These are phyloP conservation scores for Marasmius fiardii DNA, from an alignment of 1,284 basidiomycete species.

Conservation along the genomic window DNA sequence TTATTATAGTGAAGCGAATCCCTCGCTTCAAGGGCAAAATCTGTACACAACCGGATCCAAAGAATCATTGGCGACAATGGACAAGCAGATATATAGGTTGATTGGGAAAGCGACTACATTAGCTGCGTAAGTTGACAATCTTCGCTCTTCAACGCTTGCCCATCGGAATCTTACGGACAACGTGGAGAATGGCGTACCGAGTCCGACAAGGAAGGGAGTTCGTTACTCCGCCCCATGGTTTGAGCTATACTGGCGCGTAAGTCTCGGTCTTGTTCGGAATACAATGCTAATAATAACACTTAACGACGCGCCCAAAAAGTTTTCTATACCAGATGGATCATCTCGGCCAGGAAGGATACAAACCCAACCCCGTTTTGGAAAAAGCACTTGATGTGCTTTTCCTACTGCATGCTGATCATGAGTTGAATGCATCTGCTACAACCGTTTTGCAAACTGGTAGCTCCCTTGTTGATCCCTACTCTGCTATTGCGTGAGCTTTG, in stretches of 20 bases:
- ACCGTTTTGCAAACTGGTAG: conserved; percentile 85
- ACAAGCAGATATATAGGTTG: conserved; percentile 85
- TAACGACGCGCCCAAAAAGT: conserved; percentile 29
- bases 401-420: conserved; percentile 86
- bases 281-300: neutral
- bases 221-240: conserved; percentile 77
- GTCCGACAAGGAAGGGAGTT: conserved; percentile 86
- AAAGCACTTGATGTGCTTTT: conserved; percentile 85
- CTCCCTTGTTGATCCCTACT: conserved; percentile 85
- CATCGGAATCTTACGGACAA: neutral
- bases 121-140: conserved; percentile 58
- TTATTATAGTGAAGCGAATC: conserved; percentile 67
- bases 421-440: conserved; percentile 81
- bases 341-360: conserved; percentile 68
- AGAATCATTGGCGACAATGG: conserved; percentile 71
- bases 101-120: conserved; percentile 87
- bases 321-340: conserved; percentile 90
- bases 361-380: conserved; percentile 77
- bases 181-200: conserved; percentile 78
- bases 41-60: conserved; percentile 71
- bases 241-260: conserved; percentile 81
- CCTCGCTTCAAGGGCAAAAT: conserved; percentile 76
- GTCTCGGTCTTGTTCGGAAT: conserved; percentile 23
- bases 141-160: conserved; percentile 2
- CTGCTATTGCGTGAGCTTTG: conserved; percentile 64